phyloP scores from a whole-genome alignment of 1,284 basidiomycete genomes.

The Phaffia rhodozyma region DNA sequence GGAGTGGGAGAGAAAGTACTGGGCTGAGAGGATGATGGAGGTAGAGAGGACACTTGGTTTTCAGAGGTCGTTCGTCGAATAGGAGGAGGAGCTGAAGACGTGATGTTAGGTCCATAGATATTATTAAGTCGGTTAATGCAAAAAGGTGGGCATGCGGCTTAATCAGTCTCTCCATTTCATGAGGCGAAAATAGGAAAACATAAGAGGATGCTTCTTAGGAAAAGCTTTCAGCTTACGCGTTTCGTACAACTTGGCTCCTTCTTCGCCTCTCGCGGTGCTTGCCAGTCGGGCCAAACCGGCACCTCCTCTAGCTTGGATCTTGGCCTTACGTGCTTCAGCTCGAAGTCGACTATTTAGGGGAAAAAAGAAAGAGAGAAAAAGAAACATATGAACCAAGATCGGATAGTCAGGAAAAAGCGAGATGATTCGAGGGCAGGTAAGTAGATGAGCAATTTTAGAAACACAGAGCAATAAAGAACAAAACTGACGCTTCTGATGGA shows the following conservation, averaged over 20 bases:
- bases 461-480: no score
- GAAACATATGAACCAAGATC: neutral
- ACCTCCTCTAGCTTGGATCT: constrained; percentile 35
- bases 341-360: constrained; percentile 17
- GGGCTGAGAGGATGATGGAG: neutral
- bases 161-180: neutral
- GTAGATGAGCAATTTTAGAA: neutral
- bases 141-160: neutral
- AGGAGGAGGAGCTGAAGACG: neutral
- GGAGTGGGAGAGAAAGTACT: neutral
- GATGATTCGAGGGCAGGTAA: neutral
- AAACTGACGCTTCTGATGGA: no score
- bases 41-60: neutral
- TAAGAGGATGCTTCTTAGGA: no score
- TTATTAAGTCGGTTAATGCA: neutral
- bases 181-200: neutral
- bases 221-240: constrained; percentile 19
- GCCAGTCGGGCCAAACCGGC: constrained; percentile 33
- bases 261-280: constrained; percentile 32
- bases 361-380: neutral
- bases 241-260: constrained; percentile 31
- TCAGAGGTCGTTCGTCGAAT: neutral
- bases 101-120: neutral
- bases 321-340: constrained; percentile 35
- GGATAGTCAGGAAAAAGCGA: neutral